Base-by-base conservation (phyloP, 2,329 filamentous ascomycete genomes). In the Diaporthe australafricana region DNA sequence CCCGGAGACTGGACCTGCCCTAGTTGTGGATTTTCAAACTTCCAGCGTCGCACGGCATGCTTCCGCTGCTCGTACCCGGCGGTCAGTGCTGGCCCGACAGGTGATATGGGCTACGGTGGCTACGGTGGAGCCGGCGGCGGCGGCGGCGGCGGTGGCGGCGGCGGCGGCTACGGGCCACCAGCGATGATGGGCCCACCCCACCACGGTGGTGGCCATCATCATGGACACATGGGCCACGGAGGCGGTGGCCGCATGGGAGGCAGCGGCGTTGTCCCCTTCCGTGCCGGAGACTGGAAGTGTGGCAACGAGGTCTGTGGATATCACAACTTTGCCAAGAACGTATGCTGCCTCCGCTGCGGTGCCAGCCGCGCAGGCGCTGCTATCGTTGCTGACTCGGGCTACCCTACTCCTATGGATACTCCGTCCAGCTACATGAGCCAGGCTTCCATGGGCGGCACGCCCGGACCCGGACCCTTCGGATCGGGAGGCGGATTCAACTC, bases 11-110 rank as follows among this genome's bases (percentile, higher is more conserved):
- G 96, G 96, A 98, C 96, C 73, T 99, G 96, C 87, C 96, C 96
- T 56, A 98, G 95, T 67, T 99, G 96, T 80, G 96, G 96, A 73
- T 99, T 99, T 86, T 98, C 95, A 79, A 99, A 99, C 88, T 99
- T 99, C 87, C 96, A 99, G 85, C 94, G 96, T 78, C 94, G 96
- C 77, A 98, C 96, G 22, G 96, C 96, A 67, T 99, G 96, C 84
- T 99, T 99, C 93, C 93, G 96, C 78, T 99, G 96, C 87, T 98
- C 95, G 1, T 99, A 97, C 90, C 96, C 96, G n/a, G 96, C 96
- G 32, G 94, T 97, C 82, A 92, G 92, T 74, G 91, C 93, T 45
- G 93, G 91, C 20, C 93, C 93, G 45, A 90, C 89, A 50, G 88
- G 87, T 70, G 93, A 95, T 78, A 85, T 86, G 81, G 82, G 81